These are phyloP conservation scores for Ganoderma lucidum DNA, from an alignment of 1,284 basidiomycete species.

Conservation along the genomic window DNA sequence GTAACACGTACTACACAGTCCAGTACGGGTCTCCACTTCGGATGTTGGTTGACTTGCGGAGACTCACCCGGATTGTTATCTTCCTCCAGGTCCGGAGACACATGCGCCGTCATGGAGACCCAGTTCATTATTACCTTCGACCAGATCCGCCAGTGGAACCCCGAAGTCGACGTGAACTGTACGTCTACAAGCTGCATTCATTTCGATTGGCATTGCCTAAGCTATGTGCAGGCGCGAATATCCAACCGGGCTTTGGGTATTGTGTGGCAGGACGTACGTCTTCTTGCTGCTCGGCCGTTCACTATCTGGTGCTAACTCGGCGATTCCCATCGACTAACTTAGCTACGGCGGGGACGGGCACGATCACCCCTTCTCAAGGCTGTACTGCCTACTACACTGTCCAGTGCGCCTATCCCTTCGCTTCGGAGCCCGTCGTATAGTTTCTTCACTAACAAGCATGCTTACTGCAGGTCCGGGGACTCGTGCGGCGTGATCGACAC, in stretches of 20 bases:
- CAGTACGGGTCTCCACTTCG: neutral
- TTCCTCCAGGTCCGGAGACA: neutral
- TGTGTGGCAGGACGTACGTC: neutral
- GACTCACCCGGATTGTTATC: neutral
- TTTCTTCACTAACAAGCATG: neutral
- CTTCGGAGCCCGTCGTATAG: no score
- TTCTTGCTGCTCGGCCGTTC: neutral
- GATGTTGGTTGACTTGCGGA: neutral
- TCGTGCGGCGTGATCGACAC: neutral
- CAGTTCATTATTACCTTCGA: conserved; percentile 9
- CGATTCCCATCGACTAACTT: neutral
- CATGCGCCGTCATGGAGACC: conserved; percentile 5
- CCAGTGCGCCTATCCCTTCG: neutral
- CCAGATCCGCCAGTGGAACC: conserved; percentile 13
- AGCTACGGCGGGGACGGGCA: neutral
- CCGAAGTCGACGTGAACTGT: conserved; percentile 9
- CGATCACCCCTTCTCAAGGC: neutral
- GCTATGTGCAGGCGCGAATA: neutral
- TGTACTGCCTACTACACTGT: neutral
- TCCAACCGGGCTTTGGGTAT: neutral
- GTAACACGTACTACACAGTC: neutral
- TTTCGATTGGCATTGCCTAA: neutral
- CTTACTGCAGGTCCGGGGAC: neutral
- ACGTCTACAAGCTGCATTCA: neutral
- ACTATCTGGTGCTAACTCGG: neutral